Evolutionary conservation across 1,284 basidiomycete species (phyloP), one percentile per base, ranked within the genome.

Genomic region (Ceratobasidium sp.): DNA sequence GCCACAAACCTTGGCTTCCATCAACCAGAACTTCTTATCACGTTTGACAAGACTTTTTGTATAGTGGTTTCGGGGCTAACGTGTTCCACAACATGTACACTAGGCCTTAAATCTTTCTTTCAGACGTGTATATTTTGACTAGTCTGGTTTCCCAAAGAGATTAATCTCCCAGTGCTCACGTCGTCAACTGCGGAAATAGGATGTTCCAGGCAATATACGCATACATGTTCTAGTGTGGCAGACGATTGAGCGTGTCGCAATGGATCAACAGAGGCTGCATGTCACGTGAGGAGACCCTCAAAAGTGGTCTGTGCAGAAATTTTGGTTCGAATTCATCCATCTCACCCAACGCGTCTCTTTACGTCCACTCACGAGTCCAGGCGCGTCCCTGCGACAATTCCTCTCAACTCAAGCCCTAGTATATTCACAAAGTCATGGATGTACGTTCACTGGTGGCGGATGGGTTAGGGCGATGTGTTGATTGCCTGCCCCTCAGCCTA

Each of bases 401-500:
- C 15, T 17, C 22, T 49, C 51, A n/a, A 59, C 1, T 22, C 11
- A 8, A 25, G 29, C 6, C 40, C 44, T 15, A 22, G 57, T 61
- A 62, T 49, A 11, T 15, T 25, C 37, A 43, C 65, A 64, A 46
- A 61, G 25, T 61, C 44, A 74, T 74, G 71, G 71, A 74, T 65
- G 71, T 74, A 74, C 61, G 71, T 70, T 37, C n/a, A 15, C 34
- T 15, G 13, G 59, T 70, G 32, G 56, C 22, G 25, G 34, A 44
- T 59, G 76, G 68, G 75, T 76, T 76, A 66, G 62, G 62, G 62
- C 62, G 44, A 56, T 43, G 43, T n/a, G 52, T 57, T 76, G 67
- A 76, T 57, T 19, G 49, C 34, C 64, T 25, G 25, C 32, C 59
- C 44, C 75, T 19, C 77, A 94, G 92, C 88, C 89, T 37, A 87